phyloP scores from a whole-genome alignment of 1,139 yeast genomes.

The Scheffersomyces stambukii region DNA sequence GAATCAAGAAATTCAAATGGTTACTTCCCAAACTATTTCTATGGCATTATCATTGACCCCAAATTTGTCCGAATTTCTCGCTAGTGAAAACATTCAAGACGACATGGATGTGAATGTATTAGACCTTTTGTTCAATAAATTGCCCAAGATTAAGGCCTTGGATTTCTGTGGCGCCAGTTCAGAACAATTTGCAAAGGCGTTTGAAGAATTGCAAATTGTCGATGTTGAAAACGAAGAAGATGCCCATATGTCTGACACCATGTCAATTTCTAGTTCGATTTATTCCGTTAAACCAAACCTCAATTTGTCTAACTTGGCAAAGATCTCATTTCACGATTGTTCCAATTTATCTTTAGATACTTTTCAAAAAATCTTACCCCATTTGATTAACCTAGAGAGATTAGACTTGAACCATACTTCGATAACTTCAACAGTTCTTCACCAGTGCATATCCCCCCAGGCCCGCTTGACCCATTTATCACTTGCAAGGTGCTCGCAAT shows the following conservation, averaged over 20 bases:
- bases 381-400: constrained; percentile 55
- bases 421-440: too few relatives aligned
- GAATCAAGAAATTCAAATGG: constrained; percentile 91
- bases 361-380: constrained; percentile 55
- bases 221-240: too few relatives aligned
- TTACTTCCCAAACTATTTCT: constrained; percentile 68
- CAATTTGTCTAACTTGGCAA: constrained; percentile 23
- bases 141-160: constrained; percentile 59
- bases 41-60: constrained; percentile 61
- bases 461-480: constrained; percentile 73
- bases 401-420: constrained; percentile 83
- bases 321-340: constrained; percentile 84
- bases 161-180: constrained; percentile 92
- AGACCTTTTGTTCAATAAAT: constrained; percentile 53
- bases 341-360: constrained; percentile 63
- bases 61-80: constrained; percentile 71
- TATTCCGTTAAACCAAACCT: too few relatives aligned
- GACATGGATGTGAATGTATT: constrained; percentile 68
- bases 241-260: too few relatives aligned
- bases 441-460: constrained; percentile 51
- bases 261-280: too few relatives aligned
- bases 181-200: constrained; percentile 58
- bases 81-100: constrained; percentile 81
- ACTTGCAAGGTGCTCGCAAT: constrained; percentile 70
- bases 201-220: constrained; percentile 34